Conservation (phyloP, 2,329 filamentous ascomycete species). For the Venturia effusa region DNA sequence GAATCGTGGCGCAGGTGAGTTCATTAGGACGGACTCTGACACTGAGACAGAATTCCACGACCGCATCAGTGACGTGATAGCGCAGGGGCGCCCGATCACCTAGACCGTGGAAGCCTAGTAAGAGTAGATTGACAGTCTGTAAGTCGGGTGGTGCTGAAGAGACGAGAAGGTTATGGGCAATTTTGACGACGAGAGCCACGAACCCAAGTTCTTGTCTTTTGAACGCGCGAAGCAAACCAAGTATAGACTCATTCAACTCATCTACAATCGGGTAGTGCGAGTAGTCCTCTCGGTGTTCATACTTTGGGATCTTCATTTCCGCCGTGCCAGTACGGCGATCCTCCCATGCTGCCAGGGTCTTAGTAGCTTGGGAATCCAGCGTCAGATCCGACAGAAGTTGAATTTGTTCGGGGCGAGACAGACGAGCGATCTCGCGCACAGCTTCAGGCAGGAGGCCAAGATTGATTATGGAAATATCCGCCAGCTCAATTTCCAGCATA, state of each 20-base stretch:
- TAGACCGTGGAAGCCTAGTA: constrained; percentile 47
- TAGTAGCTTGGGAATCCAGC: background rate
- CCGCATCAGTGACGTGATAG: constrained; percentile 15
- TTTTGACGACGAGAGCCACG: constrained; percentile 22
- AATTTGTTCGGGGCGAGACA: background rate
- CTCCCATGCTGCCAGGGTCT: background rate
- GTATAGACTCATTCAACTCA: constrained; percentile 23
- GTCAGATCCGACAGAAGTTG: constrained; percentile 16
- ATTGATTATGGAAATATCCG: constrained; percentile 1
- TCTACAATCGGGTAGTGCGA: background rate
- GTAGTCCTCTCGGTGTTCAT: background rate
- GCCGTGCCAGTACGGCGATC: background rate
- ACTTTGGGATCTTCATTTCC: background rate
- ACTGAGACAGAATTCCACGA: constrained; percentile 20
- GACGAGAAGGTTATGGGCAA: constrained; percentile 55
- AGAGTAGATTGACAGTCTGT: constrained; percentile 59
- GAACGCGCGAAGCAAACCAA: constrained; percentile 15
- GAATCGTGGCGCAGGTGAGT: constrained; percentile 29
- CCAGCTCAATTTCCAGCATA: background rate
- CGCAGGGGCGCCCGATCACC: background rate
- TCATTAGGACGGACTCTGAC: constrained; percentile 36
- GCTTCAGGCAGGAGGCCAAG: constrained; percentile 6
- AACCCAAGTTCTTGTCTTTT: background rate
- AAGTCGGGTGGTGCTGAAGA: constrained; percentile 52
- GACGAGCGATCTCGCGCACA: background rate